Evolutionary conservation across 2,329 filamentous ascomycete species (phyloP).

Genomic region (Eutypa lata): DNA sequence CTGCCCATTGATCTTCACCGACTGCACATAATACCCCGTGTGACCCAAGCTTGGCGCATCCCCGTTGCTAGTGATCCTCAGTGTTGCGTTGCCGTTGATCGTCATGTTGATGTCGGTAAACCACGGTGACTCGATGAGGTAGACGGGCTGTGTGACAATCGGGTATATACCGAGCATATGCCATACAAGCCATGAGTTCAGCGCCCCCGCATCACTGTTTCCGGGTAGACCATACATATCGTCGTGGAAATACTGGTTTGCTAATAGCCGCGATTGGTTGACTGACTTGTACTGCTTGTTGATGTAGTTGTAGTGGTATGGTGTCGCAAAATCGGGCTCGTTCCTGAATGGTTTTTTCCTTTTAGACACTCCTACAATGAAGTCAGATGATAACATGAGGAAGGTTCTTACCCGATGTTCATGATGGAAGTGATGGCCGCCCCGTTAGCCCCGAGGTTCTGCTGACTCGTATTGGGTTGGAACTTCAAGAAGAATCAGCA

Average conservation of each 20-base stretch:
- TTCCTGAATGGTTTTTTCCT: conserved; percentile 38
- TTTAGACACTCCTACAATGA: too few relatives aligned
- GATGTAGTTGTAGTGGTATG: conserved; percentile 57
- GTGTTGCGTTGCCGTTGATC: conserved; percentile 37
- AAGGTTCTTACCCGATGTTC: conserved; percentile 20
- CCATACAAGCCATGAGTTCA: conserved; percentile 58
- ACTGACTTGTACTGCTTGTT: conserved; percentile 50
- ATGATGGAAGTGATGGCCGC: conserved; percentile 18
- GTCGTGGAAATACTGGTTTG: conserved; percentile 46
- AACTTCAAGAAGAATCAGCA: conserved; percentile 4
- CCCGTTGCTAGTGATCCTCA: conserved; percentile 38
- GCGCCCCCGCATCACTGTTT: conserved; percentile 56
- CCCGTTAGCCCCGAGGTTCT: conserved; percentile 14
- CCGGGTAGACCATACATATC: conserved; percentile 49
- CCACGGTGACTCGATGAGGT: conserved; percentile 48
- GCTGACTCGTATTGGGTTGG: conserved; percentile 17
- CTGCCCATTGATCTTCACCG: conserved; percentile 49
- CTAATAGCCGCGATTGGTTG: conserved; percentile 43
- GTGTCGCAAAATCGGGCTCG: conserved; percentile 53
- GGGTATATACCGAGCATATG: conserved; percentile 55
- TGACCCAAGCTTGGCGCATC: conserved; percentile 36
- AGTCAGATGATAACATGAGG: too few relatives aligned
- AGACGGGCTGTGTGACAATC: conserved; percentile 54
- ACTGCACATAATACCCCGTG: conserved; percentile 49
- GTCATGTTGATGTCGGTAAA: conserved; percentile 46